A percentile compares a stretch with the other conserved stretches of the same genome.
phyloP scores from a whole-genome alignment of 805 yeast species.

The Candida manassasensis region DNA sequence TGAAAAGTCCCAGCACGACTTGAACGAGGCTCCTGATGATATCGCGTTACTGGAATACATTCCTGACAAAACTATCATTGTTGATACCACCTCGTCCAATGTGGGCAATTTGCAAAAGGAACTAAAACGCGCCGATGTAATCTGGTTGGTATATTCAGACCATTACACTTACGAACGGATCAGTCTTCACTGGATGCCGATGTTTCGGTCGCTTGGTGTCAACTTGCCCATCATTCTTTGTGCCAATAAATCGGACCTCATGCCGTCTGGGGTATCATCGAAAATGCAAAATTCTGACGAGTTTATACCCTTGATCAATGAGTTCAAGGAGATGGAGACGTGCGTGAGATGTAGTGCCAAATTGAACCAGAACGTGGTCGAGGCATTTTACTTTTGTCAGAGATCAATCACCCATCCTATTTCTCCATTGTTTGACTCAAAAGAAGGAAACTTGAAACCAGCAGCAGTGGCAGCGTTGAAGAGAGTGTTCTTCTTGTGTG shows the following conservation, averaged over 20 bases:
- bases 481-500: constrained; percentile 79
- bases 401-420: constrained; percentile 90
- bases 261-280: constrained; percentile 40
- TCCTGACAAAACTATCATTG: constrained; percentile 56
- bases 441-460: constrained; percentile 77
- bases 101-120: constrained; percentile 58
- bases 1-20: constrained; percentile 5
- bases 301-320: constrained; percentile 77
- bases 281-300: constrained; percentile 57
- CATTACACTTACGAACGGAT: constrained; percentile 92
- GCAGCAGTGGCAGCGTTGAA: constrained; percentile 70
- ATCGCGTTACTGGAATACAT: constrained; percentile 24
- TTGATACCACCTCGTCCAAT: constrained; percentile 78
- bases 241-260: constrained; percentile 69
- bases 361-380: constrained; percentile 78
- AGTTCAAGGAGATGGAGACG: constrained; percentile 90
- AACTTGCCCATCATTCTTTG: constrained; percentile 90
- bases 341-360: constrained; percentile 87
- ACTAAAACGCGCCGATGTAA: constrained; percentile 80
- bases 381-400: constrained; percentile 89
- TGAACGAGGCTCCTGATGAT: constrained; percentile 7
- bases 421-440: constrained; percentile 90
- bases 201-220: constrained; percentile 88
- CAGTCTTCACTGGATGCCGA: constrained; percentile 90
- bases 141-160: constrained; percentile 92